Conservation (phyloP, 352 stramenopile species). For the Globisporangium iwayamae region DNA sequence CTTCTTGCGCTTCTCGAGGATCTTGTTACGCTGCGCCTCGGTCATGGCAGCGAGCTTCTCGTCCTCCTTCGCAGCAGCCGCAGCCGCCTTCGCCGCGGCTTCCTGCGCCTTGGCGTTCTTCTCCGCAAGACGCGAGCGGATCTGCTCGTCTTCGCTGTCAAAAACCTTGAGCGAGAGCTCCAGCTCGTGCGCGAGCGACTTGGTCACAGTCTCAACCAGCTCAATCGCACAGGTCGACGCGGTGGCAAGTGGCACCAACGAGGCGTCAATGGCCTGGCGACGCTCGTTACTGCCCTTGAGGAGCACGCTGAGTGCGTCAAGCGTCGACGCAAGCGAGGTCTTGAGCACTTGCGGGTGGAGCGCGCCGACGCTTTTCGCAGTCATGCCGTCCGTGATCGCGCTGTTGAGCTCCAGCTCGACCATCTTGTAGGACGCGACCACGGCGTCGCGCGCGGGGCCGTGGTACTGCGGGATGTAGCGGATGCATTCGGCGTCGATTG, state of each 20-base stretch:
- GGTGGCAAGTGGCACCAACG: constrained; percentile 14
- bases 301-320: constrained; percentile 56
- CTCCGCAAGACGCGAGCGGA: constrained; percentile 50
- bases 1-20: constrained; percentile 78
- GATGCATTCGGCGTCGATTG: constrained; percentile 35
- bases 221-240: constrained; percentile 36
- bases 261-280: constrained; percentile 24
- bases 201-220: constrained; percentile 42
- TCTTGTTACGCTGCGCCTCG: constrained; percentile 69
- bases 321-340: constrained; percentile 48
- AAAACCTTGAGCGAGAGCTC: constrained; percentile 54
- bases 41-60: constrained; percentile 78
- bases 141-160: constrained; percentile 48
- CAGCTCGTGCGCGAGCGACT: constrained; percentile 45
- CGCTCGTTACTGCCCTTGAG: constrained; percentile 54
- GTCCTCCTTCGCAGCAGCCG: constrained; percentile 75
- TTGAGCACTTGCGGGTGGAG: constrained; percentile 68
- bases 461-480: constrained; percentile 83
- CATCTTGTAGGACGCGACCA: constrained; percentile 61
- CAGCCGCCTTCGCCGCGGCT: constrained; percentile 63
- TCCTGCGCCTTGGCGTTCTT: constrained; percentile 63
- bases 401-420: constrained; percentile 77
- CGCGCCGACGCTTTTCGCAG: constrained; percentile 17
- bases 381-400: constrained; percentile 22
- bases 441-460: constrained; percentile 65